A percentile compares a stretch with the other conserved stretches of the same genome.
Evolutionary conservation across 2,329 filamentous ascomycete genomes (phyloP).

Genomic region (Aspergillus eucalypticola): DNA sequence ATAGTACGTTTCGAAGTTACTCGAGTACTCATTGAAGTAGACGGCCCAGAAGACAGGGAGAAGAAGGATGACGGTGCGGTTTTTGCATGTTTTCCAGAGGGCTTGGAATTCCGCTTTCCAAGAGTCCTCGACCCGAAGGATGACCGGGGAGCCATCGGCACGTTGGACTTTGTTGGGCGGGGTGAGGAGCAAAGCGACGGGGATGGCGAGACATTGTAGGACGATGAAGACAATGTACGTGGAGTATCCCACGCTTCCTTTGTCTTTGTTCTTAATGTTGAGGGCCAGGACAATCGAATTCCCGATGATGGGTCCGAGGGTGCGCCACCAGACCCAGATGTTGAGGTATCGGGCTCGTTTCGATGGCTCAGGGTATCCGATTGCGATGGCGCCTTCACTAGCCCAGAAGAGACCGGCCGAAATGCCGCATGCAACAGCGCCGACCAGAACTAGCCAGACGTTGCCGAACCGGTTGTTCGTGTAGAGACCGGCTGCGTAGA

Average conservation of each 20-base stretch:
- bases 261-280: slow-evolving; percentile 29
- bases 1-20: slow-evolving; percentile 53
- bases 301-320: slow-evolving; percentile 51
- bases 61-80: slow-evolving; percentile 34
- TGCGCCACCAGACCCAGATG: slow-evolving; percentile 54
- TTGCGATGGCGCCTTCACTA: slow-evolving; percentile 51
- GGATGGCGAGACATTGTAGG: slow-evolving; percentile 39
- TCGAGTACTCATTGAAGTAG: slow-evolving; percentile 49
- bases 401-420: slow-evolving; percentile 56
- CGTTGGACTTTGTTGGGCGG: slow-evolving; percentile 47
- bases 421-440: slow-evolving; percentile 51
- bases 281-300: slow-evolving; percentile 50
- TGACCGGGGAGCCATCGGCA: slow-evolving; percentile 43
- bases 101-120: slow-evolving; percentile 44
- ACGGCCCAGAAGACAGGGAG: slow-evolving; percentile 49
- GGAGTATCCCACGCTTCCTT: slow-evolving; percentile 18
- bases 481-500: slow-evolving; percentile 51
- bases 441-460: slow-evolving; percentile 54
- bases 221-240: slow-evolving; percentile 49
- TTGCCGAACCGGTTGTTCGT: slow-evolving; percentile 47
- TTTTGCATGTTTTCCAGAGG: slow-evolving; percentile 29
- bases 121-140: slow-evolving; percentile 39
- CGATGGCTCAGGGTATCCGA: slow-evolving; percentile 50
- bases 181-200: slow-evolving; percentile 43
- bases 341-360: slow-evolving; percentile 53